Evolutionary conservation across 2,329 filamentous ascomycete genomes (phyloP).

Genomic region (Grosmannia penicillata): DNA sequence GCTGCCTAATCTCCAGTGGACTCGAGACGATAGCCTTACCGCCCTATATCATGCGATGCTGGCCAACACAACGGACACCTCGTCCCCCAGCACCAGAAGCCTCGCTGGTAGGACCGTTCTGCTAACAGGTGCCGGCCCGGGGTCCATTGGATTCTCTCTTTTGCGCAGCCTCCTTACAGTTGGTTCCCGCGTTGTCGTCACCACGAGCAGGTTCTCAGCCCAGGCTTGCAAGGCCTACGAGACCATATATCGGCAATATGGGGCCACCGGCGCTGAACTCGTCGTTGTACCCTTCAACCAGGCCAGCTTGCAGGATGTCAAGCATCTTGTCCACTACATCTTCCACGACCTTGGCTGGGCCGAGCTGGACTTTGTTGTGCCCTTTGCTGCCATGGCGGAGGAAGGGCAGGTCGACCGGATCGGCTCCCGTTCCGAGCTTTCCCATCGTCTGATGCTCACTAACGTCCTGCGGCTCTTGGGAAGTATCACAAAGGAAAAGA

Average conservation of each 20-base stretch:
- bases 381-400: constrained; percentile 94
- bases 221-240: constrained; percentile 99
- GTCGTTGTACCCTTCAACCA: constrained; percentile 99
- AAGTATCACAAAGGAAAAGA: constrained; percentile 81
- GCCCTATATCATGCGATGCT: constrained; percentile 83
- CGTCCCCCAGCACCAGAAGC: too few species aligned
- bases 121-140: constrained; percentile 96
- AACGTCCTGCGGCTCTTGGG: constrained; percentile 88
- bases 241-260: constrained; percentile 91
- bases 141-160: constrained; percentile 94
- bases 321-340: constrained; percentile 87
- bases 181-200: constrained; percentile 92
- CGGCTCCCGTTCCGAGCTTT: constrained; percentile 94
- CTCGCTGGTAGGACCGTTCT: constrained; percentile 92
- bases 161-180: constrained; percentile 91
- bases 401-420: constrained; percentile 95
- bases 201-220: constrained; percentile 88
- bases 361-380: constrained; percentile 91
- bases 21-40: constrained; percentile 96
- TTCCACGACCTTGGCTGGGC: constrained; percentile 93
- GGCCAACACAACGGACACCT: constrained; percentile 72
- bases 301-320: constrained; percentile 93
- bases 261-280: constrained; percentile 85
- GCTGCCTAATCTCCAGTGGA: too few species aligned
- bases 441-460: constrained; percentile 97